Conservation (phyloP, 768 basidiomycete species). For the Kwoniella pini region DNA sequence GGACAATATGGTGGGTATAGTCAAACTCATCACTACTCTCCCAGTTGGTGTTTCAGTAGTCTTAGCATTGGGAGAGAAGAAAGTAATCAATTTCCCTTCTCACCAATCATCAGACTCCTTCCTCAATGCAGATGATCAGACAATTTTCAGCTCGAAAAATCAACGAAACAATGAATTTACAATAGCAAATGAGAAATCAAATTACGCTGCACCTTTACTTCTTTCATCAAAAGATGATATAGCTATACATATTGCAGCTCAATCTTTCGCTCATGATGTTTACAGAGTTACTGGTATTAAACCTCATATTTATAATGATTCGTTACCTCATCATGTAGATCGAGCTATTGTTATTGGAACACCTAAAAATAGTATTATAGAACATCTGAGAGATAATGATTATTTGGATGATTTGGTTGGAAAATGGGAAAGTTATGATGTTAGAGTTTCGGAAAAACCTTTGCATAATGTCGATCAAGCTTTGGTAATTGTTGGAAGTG, state of each 20-base stretch:
- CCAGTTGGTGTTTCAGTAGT: not conserved
- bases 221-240: slow-evolving; percentile 36
- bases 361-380: slow-evolving; percentile 64
- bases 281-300: slow-evolving; percentile 63
- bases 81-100: slow-evolving; percentile 13
- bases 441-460: slow-evolving; percentile 62
- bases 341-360: slow-evolving; percentile 66
- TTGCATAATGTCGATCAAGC: slow-evolving; percentile 64
- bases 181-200: not conserved
- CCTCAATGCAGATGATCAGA: not conserved
- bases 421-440: slow-evolving; percentile 68
- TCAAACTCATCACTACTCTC: not conserved
- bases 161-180: not conserved
- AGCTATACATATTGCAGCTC: slow-evolving; percentile 57
- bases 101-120: not conserved
- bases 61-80: slow-evolving; percentile 6
- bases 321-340: slow-evolving; percentile 52
- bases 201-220: slow-evolving; percentile 22
- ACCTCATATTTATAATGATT: slow-evolving; percentile 62
- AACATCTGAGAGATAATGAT: slow-evolving; percentile 60
- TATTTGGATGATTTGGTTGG: slow-evolving; percentile 65
- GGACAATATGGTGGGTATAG: not conserved
- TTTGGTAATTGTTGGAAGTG: slow-evolving; percentile 69
- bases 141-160: not conserved
- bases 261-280: slow-evolving; percentile 66